Conservation (phyloP, 441 rosid species). For the Adansonia grandidieri region DNA sequence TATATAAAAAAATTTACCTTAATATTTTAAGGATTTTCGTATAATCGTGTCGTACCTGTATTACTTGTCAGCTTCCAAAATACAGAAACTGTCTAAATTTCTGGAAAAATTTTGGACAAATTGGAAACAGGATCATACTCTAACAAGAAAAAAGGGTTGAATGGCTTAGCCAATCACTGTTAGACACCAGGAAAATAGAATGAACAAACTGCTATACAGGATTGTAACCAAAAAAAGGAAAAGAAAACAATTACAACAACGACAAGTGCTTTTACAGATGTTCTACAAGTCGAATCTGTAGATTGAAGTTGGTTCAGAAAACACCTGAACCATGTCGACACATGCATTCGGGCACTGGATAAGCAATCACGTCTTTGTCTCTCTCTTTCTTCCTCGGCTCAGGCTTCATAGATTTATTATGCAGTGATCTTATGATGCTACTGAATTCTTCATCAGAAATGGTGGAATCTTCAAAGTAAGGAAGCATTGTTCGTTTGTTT, state of each 20-base stretch:
- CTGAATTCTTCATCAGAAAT: slow-evolving; percentile 58
- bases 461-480: slow-evolving; percentile 56
- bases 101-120: too few relatives aligned
- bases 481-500: slow-evolving; percentile 68
- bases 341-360: slow-evolving; percentile 84
- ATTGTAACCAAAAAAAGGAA: too few relatives aligned
- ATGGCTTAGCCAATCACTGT: neutral
- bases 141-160: neutral
- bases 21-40: too few relatives aligned
- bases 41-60: too few relatives aligned
- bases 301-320: slow-evolving; percentile 28
- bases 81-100: too few relatives aligned
- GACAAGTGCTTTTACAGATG: neutral
- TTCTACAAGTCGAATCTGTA: neutral
- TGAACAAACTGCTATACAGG: neutral
- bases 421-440: slow-evolving; percentile 54
- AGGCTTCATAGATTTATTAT: slow-evolving; percentile 60
- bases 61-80: too few relatives aligned
- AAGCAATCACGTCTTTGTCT: slow-evolving; percentile 67
- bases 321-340: slow-evolving; percentile 40
- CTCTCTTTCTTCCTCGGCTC: slow-evolving; percentile 56
- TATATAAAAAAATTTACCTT: too few relatives aligned
- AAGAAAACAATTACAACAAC: too few relatives aligned
- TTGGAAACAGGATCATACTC: neutral
- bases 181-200: neutral